phyloP scores from a whole-genome alignment of 1,284 basidiomycete species.

The Naganishia sp. region DNA sequence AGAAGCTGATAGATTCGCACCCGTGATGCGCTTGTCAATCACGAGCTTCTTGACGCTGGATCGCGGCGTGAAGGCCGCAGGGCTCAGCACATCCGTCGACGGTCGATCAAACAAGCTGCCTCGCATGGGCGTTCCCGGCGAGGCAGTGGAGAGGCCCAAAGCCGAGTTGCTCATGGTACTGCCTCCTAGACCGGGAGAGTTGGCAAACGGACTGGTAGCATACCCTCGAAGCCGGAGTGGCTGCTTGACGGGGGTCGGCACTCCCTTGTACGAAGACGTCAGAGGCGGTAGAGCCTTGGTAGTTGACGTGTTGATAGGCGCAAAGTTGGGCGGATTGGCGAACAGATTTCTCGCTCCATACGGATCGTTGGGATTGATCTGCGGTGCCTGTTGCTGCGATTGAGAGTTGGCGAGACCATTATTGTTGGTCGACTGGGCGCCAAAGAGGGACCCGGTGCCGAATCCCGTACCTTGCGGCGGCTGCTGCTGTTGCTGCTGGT shows the following conservation, averaged over 20 bases:
- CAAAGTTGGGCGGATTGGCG: slow-evolving; percentile 41
- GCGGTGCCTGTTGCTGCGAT: slow-evolving; percentile 32
- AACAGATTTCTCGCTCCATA: slow-evolving; percentile 74
- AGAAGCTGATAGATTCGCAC: slow-evolving; percentile 43
- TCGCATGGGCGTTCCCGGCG: slow-evolving; percentile 30
- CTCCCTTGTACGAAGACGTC: slow-evolving; percentile 53
- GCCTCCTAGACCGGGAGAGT: slow-evolving; percentile 33
- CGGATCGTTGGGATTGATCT: slow-evolving; percentile 58
- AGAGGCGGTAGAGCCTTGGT: slow-evolving; percentile 53
- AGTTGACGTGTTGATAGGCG: slow-evolving; percentile 48
- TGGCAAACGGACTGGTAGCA: slow-evolving; percentile 36
- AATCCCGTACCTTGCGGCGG: slow-evolving; percentile 26
- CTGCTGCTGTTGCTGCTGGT: slow-evolving; percentile 38
- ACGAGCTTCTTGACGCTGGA: slow-evolving; percentile 94
- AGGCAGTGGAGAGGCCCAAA: slow-evolving; percentile 36
- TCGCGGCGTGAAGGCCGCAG: slow-evolving; percentile 66
- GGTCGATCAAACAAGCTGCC: slow-evolving; percentile 57
- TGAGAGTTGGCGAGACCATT: slow-evolving; percentile 47
- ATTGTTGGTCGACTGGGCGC: slow-evolving; percentile 41
- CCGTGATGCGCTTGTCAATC: slow-evolving; percentile 64
- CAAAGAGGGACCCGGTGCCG: slow-evolving; percentile 43
- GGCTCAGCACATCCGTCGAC: slow-evolving; percentile 59
- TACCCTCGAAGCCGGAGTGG: slow-evolving; percentile 43
- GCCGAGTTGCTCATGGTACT: slow-evolving; percentile 40
- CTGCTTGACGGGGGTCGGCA: slow-evolving; percentile 48